A percentile compares a stretch with the other conserved stretches of the same genome.
phyloP scores from a whole-genome alignment of 2,329 filamentous ascomycete genomes.

The Colletotrichum sp. region DNA sequence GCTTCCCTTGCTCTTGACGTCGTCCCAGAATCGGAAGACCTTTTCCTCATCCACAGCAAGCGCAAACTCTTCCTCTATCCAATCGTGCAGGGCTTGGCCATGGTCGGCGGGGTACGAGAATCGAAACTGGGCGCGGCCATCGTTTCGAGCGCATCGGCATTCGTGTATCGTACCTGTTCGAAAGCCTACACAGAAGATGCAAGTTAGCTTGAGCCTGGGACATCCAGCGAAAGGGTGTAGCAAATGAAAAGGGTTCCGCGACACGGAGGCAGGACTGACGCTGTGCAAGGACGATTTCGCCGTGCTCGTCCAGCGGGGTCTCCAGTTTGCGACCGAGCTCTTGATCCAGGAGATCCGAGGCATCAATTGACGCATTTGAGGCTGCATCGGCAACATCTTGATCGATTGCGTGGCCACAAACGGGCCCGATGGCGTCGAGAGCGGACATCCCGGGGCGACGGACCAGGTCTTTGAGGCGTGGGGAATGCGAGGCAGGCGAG shows the following conservation, averaged over 20 bases:
- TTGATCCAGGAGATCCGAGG: not conserved
- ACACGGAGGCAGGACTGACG: not conserved
- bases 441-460: not conserved
- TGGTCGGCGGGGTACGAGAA: not conserved
- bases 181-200: not conserved
- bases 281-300: not conserved
- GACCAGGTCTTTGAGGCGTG: not conserved
- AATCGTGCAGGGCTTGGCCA: not conserved
- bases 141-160: not conserved
- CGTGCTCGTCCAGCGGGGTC: not conserved
- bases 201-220: not conserved
- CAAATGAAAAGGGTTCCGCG: not conserved
- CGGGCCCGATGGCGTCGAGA: not conserved
- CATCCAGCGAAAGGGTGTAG: not conserved
- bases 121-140: not conserved
- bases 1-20: not conserved
- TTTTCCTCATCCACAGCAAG: not conserved
- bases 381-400: not conserved
- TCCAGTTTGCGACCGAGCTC: not conserved
- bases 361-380: not conserved
- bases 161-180: not conserved
- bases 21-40: not conserved
- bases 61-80: not conserved
- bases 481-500: not conserved
- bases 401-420: not conserved